These are phyloP conservation scores for Tetracladium marchalianum DNA, from an alignment of 495 filamentous ascomycete genomes.

Conservation along the genomic window DNA sequence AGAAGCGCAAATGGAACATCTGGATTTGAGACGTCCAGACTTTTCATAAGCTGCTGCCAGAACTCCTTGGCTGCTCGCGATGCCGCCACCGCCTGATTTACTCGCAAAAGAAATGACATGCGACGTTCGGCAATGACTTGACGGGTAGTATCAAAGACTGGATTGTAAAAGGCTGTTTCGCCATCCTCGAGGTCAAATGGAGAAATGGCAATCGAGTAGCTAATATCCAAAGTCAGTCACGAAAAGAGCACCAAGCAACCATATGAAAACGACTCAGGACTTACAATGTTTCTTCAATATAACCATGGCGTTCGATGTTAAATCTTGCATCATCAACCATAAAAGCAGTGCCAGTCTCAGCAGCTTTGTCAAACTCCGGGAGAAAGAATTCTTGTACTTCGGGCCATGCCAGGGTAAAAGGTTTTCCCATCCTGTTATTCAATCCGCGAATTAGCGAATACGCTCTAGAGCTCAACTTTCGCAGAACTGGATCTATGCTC, in stretches of 20 bases:
- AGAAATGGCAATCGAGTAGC: conserved; percentile 6
- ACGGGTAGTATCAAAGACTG: conserved; percentile 10
- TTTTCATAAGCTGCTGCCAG: background rate
- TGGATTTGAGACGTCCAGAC: background rate
- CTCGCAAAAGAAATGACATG: conserved; percentile 9
- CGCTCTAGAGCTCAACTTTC: too few relatives aligned
- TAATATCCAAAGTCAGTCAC: too few relatives aligned
- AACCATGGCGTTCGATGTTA: conserved; percentile 10
- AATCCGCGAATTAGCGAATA: too few relatives aligned
- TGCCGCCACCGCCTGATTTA: conserved; percentile 5
- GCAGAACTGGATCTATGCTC: too few relatives aligned
- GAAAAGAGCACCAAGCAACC: too few relatives aligned
- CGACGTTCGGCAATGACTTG: conserved; percentile 12
- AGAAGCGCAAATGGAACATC: conserved; percentile 2
- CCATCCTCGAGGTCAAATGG: conserved; percentile 4
- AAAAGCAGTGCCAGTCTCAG: conserved; percentile 2
- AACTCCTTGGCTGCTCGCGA: conserved; percentile 4
- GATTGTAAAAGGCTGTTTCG: conserved; percentile 11
- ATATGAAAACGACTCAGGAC: too few relatives aligned
- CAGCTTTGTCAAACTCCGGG: conserved; percentile 4
- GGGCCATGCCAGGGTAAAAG: conserved; percentile 7
- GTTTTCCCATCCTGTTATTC: conserved; percentile 6
- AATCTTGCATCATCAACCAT: conserved; percentile 5
- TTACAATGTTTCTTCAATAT: conserved; percentile 13
- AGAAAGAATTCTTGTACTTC: conserved; percentile 8